Evolutionary conservation across 2,329 filamentous ascomycete species (phyloP).

Genomic region (Fusarium abutilonis): DNA sequence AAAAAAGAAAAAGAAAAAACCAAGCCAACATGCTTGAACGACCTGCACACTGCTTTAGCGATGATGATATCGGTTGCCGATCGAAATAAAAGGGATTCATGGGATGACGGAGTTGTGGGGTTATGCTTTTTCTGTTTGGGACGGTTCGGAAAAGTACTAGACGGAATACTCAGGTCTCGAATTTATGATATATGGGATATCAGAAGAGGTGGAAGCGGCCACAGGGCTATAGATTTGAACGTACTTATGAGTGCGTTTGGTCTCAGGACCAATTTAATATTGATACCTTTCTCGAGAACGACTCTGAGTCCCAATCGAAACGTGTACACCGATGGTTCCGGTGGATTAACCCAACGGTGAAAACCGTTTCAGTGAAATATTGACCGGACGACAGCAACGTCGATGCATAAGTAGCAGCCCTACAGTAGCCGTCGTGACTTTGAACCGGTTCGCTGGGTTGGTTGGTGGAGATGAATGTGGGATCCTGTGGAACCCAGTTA

Average conservation of each 20-base stretch:
- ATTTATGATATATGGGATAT: slow-evolving; percentile 36
- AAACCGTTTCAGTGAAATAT: slow-evolving; percentile 19
- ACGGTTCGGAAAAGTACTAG: slow-evolving; percentile 45
- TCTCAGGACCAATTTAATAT: slow-evolving; percentile 37
- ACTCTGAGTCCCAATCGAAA: slow-evolving; percentile 15
- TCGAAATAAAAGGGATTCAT: slow-evolving; percentile 37
- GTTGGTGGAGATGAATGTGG: slow-evolving; percentile 37
- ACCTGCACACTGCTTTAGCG: slow-evolving; percentile 38
- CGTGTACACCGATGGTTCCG: slow-evolving; percentile 3
- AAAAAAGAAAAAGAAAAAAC: neutral
- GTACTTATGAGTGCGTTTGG: slow-evolving; percentile 40
- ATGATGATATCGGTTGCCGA: slow-evolving; percentile 42
- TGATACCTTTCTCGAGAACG: slow-evolving; percentile 25
- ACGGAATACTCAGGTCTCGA: slow-evolving; percentile 38
- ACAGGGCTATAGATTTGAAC: slow-evolving; percentile 42
- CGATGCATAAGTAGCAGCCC: slow-evolving; percentile 35
- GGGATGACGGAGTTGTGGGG: slow-evolving; percentile 37
- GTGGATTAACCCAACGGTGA: slow-evolving; percentile 7
- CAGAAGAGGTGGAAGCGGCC: slow-evolving; percentile 37
- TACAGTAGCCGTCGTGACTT: slow-evolving; percentile 39
- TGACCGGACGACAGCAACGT: slow-evolving; percentile 9
- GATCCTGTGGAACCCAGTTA: slow-evolving; percentile 37
- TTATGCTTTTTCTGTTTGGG: slow-evolving; percentile 39
- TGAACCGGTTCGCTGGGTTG: slow-evolving; percentile 38
- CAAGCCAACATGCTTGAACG: slow-evolving; percentile 21